Conservation (phyloP, 2,329 filamentous ascomycete species). For the Neurospora sp. region DNA sequence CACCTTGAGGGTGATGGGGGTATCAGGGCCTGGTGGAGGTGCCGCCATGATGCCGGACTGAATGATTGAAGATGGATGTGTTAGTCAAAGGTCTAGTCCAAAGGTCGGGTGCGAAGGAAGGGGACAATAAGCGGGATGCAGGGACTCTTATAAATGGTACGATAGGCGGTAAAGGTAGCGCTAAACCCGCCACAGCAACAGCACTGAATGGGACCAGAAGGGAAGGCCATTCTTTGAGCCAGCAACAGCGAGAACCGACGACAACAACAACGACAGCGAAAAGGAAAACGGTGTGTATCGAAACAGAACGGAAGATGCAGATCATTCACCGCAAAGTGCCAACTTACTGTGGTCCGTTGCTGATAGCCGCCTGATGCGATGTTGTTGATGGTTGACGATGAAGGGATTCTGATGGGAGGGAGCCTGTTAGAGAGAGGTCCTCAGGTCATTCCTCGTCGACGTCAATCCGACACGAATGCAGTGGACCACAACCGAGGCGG, state of each 20-base stretch:
- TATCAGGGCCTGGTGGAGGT: conserved; percentile 41
- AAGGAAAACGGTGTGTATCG: not conserved
- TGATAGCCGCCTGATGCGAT: not conserved
- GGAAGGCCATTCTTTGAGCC: not conserved
- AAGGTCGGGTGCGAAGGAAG: conserved; percentile 1
- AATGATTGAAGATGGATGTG: conserved; percentile 2
- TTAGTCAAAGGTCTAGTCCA: conserved; percentile 2
- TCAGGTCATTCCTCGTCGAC: not conserved
- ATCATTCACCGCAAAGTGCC: not conserved
- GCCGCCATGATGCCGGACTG: conserved; percentile 24
- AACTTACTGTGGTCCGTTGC: not conserved
- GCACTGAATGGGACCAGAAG: not conserved
- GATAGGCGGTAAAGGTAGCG: conserved; percentile 5
- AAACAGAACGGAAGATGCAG: not conserved
- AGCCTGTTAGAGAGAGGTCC: not conserved
- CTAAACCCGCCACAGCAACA: not conserved
- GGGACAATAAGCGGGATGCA: conserved; percentile 1
- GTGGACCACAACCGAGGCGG: not conserved
- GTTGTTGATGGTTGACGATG: not conserved
- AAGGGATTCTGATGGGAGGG: not conserved
- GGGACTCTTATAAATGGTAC: not conserved
- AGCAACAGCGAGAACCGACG: not conserved
- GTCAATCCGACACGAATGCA: not conserved
- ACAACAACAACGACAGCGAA: not conserved
- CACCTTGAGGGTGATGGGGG: conserved; percentile 77